Conservation (phyloP, 192 early-diverging fungal genomes). For the Entophlyctis luteolus region DNA sequence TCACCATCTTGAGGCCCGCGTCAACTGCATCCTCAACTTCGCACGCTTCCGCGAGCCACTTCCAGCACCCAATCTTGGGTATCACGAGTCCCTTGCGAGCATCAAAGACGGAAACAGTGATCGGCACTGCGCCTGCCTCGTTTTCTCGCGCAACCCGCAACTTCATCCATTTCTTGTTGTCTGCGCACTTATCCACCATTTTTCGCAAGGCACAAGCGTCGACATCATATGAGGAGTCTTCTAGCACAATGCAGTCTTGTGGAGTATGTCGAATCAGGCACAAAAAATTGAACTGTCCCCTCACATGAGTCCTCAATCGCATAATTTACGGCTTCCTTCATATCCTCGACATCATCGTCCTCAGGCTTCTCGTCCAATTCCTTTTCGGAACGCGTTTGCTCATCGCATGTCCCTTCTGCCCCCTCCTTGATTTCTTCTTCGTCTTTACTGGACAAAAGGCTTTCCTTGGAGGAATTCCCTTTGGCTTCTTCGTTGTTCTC, state of each 20-base stretch:
- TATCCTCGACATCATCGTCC: slow-evolving; percentile 7
- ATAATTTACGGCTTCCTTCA: slow-evolving; percentile 22
- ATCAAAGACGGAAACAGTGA: slow-evolving; percentile 19
- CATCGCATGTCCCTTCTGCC: background rate
- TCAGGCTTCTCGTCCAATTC: slow-evolving; percentile 5
- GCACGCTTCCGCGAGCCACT: slow-evolving; percentile 1
- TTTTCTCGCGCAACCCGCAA: slow-evolving; percentile 7
- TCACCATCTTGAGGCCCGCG: slow-evolving; percentile 13
- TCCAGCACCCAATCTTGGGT: slow-evolving; percentile 22
- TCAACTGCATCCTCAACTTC: background rate
- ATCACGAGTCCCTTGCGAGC: slow-evolving; percentile 9
- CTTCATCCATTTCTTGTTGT: slow-evolving; percentile 12
- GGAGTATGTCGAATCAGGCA: no score
- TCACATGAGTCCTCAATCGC: slow-evolving; percentile 24
- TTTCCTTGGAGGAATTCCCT: background rate
- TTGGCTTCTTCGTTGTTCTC: slow-evolving; percentile 6
- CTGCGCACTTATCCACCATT: background rate
- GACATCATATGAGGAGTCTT: background rate
- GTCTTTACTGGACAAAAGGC: background rate
- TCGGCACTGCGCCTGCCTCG: background rate
- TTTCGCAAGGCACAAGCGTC: background rate
- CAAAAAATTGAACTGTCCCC: no score
- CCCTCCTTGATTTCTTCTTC: background rate
- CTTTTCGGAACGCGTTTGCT: background rate
- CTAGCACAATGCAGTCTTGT: background rate